A percentile compares a stretch with the other conserved stretches of the same genome.
phyloP scores from a whole-genome alignment of 331 rosid species.

The Stylosanthes scabra region DNA sequence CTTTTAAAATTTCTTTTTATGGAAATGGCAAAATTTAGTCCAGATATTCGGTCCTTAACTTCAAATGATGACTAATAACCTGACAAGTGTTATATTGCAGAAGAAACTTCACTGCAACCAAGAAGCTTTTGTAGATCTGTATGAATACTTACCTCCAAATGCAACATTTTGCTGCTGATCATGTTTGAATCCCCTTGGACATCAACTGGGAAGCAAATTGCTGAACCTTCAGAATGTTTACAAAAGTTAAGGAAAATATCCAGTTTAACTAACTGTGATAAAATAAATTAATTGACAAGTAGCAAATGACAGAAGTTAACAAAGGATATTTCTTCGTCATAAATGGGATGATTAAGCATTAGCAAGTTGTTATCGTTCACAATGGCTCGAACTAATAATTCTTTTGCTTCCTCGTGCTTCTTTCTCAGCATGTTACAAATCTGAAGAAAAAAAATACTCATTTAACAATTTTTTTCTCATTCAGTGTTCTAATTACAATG shows the following conservation, averaged over 20 bases:
- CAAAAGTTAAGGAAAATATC: conserved; percentile 56
- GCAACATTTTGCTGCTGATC: conserved; percentile 38
- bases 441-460: conserved; percentile 50
- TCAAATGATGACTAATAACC: conserved; percentile 25
- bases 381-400: conserved; percentile 70
- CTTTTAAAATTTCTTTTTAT: conserved; percentile 17
- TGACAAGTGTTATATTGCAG: conserved; percentile 14
- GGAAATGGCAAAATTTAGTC: conserved; percentile 26
- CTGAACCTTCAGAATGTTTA: conserved; percentile 77
- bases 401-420: conserved; percentile 90
- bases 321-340: conserved; percentile 85
- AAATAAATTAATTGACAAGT: not conserved
- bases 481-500: not conserved
- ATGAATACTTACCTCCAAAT: conserved; percentile 39
- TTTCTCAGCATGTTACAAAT: conserved; percentile 85
- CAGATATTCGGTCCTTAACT: conserved; percentile 35
- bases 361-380: conserved; percentile 78
- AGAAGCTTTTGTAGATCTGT: not conserved
- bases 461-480: not conserved
- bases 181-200: conserved; percentile 62
- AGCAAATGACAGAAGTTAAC: conserved; percentile 28
- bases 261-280: conserved; percentile 16
- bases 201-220: conserved; percentile 65
- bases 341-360: conserved; percentile 93
- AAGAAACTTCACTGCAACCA: conserved; percentile 5